These are phyloP conservation scores for Castanea mollissima DNA, from an alignment of 306 rosid species.

Conservation along the genomic window DNA sequence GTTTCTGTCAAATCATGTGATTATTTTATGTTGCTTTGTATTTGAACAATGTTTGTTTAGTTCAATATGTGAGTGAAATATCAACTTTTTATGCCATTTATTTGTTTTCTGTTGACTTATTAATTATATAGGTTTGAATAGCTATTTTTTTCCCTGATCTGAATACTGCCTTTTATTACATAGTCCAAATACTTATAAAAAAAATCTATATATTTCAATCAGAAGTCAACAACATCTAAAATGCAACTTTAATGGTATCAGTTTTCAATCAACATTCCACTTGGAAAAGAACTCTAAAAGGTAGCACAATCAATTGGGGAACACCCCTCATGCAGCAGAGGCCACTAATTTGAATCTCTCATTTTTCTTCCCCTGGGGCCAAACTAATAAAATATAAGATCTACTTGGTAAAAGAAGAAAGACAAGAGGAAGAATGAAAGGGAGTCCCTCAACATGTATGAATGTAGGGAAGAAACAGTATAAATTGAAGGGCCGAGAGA, in stretches of 20 bases:
- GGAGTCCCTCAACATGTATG: too few species aligned
- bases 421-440: not conserved
- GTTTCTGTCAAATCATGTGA: constrained; percentile 37
- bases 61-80: not conserved
- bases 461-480: too few species aligned
- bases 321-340: too few species aligned
- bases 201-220: not conserved
- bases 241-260: not conserved
- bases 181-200: too few species aligned
- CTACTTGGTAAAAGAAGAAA: not conserved
- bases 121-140: not conserved
- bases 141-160: not conserved
- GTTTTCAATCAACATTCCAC: not conserved
- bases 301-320: too few species aligned
- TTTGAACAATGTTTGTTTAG: constrained; percentile 13
- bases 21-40: constrained; percentile 19
- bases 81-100: not conserved
- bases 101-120: not conserved
- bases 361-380: too few species aligned
- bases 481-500: too few species aligned
- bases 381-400: too few species aligned
- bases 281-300: not conserved
- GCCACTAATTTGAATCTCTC: too few species aligned
- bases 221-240: not conserved
- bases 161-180: not conserved